phyloP scores from a whole-genome alignment of 768 basidiomycete species.

The Psilocybe tampanensis region DNA sequence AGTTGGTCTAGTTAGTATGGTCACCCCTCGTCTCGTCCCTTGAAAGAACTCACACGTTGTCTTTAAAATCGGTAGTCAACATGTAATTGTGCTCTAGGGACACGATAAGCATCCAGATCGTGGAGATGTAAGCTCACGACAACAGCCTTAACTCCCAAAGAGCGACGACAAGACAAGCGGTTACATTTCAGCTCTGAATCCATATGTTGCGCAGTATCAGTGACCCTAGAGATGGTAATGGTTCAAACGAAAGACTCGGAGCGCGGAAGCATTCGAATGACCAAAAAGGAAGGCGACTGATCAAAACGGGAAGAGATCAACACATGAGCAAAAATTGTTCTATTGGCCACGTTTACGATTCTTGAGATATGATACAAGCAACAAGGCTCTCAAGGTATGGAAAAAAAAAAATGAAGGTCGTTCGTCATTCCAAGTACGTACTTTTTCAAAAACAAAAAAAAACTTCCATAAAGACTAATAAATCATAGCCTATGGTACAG shows the following conservation, averaged over 20 bases:
- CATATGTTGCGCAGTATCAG: slow-evolving; percentile 40
- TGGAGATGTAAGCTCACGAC: slow-evolving; percentile 56
- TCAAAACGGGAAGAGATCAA: slow-evolving; percentile 6
- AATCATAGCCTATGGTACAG: slow-evolving; percentile 1
- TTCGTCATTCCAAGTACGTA: not conserved
- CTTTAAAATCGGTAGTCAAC: not conserved
- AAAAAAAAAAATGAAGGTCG: too few species aligned
- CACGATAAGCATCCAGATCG: not conserved
- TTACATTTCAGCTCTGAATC: slow-evolving; percentile 81
- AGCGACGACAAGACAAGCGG: slow-evolving; percentile 70
- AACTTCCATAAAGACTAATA: not conserved
- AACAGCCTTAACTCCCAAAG: slow-evolving; percentile 77
- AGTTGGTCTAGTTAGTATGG: not conserved
- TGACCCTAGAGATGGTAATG: not conserved
- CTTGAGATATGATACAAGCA: too few species aligned
- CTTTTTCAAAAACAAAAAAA: not conserved
- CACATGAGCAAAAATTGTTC: too few species aligned
- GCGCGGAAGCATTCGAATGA: not conserved
- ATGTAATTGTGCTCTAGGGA: not conserved
- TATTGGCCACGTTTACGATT: too few species aligned
- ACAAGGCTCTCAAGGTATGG: too few species aligned
- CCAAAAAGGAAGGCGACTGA: slow-evolving; percentile 11
- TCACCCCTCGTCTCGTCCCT: not conserved
- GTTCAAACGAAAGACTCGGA: not conserved
- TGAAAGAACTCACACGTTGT: not conserved